Evolutionary conservation across 164 flowering plant genomes (phyloP).

Genomic region (Aristolochia contorta): DNA sequence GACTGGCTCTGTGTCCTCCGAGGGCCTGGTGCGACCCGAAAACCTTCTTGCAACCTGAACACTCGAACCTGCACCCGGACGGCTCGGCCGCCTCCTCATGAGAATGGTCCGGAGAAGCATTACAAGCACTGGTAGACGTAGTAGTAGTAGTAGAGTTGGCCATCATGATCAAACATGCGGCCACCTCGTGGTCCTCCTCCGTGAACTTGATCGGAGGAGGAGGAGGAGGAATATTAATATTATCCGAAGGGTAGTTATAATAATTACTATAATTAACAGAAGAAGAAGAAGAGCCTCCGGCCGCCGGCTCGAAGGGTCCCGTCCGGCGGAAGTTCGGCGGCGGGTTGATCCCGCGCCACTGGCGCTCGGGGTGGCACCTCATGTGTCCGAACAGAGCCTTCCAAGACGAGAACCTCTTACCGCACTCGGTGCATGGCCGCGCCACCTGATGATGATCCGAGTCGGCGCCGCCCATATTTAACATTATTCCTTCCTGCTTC

Average conservation of each 20-base stretch:
- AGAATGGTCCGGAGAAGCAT: no score
- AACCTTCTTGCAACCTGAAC: constrained; percentile 78
- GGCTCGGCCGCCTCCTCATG: background rate
- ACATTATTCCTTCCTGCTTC: constrained; percentile 18
- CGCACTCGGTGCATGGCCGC: constrained; percentile 74
- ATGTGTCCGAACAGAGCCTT: constrained; percentile 94
- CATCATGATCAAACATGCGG: constrained; percentile 43
- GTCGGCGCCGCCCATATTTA: constrained; percentile 37
- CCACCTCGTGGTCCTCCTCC: constrained; percentile 55
- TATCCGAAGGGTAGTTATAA: no score
- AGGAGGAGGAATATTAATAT: no score
- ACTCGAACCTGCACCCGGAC: constrained; percentile 38
- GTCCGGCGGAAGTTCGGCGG: constrained; percentile 35
- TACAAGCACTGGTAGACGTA: no score
- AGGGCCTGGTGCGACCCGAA: constrained; percentile 74
- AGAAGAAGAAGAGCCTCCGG: background rate
- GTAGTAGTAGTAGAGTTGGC: constrained; percentile 18
- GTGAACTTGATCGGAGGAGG: constrained; percentile 8
- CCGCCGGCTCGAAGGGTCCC: background rate
- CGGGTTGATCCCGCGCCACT: constrained; percentile 91
- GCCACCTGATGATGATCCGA: constrained; percentile 49
- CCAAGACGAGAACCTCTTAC: constrained; percentile 78
- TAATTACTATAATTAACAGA: no score
- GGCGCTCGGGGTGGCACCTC: constrained; percentile 96
- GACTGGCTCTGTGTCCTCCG: constrained; percentile 83